Evolutionary conservation across 148 eudicot species (phyloP).

Genomic region (Camellia japonica): DNA sequence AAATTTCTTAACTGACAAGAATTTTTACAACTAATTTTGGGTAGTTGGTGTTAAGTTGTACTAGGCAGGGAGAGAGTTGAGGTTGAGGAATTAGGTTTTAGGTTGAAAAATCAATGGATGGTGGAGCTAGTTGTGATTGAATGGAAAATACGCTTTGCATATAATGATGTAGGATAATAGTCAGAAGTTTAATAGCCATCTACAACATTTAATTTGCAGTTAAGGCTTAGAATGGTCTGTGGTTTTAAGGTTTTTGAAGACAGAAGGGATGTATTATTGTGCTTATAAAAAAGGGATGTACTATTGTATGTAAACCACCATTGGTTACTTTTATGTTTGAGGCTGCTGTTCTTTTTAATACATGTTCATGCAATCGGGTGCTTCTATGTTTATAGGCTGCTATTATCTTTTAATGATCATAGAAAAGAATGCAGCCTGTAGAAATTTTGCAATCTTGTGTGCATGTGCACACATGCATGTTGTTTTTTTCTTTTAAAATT

Average conservation of each 20-base stretch:
- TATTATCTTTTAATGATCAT: constrained; percentile 3
- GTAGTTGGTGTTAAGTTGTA: neutral
- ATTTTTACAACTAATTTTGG: neutral
- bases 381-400: neutral
- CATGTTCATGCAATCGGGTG: neutral
- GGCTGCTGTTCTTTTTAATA: neutral
- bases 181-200: neutral
- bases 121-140: neutral
- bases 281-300: neutral
- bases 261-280: too few species aligned
- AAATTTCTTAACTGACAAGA: too few species aligned
- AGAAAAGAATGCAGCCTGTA: neutral
- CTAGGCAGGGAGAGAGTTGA: neutral
- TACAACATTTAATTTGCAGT: neutral
- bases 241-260: neutral
- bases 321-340: neutral
- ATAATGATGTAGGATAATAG: neutral
- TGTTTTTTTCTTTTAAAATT: neutral
- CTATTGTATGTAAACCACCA: neutral
- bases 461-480: neutral
- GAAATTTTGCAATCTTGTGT: neutral
- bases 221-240: neutral
- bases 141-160: neutral
- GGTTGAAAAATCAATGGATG: neutral
- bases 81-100: constrained; percentile 2